Base-by-base conservation (phyloP, 2,329 filamentous ascomycete genomes). In the Calonectria hawksworthii region DNA sequence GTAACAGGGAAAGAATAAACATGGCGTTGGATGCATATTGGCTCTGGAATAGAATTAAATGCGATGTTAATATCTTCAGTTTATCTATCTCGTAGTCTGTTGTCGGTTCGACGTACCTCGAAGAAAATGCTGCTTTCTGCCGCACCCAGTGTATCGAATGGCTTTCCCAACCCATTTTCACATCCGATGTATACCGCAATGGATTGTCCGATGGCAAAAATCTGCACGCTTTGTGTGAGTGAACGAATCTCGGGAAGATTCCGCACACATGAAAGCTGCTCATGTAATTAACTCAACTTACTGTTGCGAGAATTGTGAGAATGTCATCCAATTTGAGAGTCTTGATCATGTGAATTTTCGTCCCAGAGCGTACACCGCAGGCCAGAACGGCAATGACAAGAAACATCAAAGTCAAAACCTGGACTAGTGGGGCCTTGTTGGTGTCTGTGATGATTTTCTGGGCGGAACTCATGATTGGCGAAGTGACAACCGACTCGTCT, bases 291-390 rank as follows among this genome's bases (percentile, higher is more conserved):
- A 11, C 4, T 54, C n/a, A n/a, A 74, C 79, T 75, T 74, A 83
- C 82, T 65, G 78, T 77, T 38, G 82, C 79, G 11, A 75, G 59
- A 68, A 83, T 74, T 7, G 76, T 78, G 1, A 82, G 73, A 9
- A 77, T 51, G 34, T 83, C 82, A 44, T 83, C 82, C 2, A 75
- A 13, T n/a, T 70, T 81, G 34, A 83, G 50, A 11, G 56, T 74
- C 59, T 83, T 82, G 68, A 80, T 77, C 82, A 82, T 83, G 67
- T 82, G 69, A 23, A 83, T 47, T 54, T 83, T 83, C 3, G 82
- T 83, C 4, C 81, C 80, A 0, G 69, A 69, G 8, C 82, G 78
- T 7, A 82, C 82, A 21, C 77, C 26, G 11, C 80, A 82, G 0
- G 82, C 66, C 0, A 83, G 77, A 8, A 83, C 73, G 4, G 76